Conservation (phyloP, 495 filamentous ascomycete species). For the Penicillium atrosanguineum region DNA sequence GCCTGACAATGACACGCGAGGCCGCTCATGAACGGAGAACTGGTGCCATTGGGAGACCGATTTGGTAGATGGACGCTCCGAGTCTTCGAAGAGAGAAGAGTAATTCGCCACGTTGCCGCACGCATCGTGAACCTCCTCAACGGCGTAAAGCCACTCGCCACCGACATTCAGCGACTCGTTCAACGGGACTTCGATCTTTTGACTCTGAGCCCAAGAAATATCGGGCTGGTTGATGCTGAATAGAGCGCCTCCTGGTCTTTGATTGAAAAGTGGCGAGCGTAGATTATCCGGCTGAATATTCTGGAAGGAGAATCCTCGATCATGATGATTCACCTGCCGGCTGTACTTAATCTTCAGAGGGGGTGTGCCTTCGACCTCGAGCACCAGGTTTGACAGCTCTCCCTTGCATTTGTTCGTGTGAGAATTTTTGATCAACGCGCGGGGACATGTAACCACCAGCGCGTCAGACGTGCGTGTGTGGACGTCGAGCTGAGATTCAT, state of each 20-base stretch:
- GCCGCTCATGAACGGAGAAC: conserved; percentile 85
- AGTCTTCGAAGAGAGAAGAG: conserved; percentile 50
- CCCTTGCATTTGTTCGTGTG: conserved; percentile 69
- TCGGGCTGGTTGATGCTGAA: conserved; percentile 52
- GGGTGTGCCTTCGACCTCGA: conserved; percentile 83
- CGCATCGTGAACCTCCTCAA: conserved; percentile 89
- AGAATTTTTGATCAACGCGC: conserved; percentile 64
- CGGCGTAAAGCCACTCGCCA: conserved; percentile 82
- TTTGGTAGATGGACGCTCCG: conserved; percentile 58
- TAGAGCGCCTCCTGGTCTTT: conserved; percentile 53
- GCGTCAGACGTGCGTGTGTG: conserved; percentile 69
- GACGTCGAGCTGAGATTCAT: conserved; percentile 91
- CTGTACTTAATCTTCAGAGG: conserved; percentile 93
- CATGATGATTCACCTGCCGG: conserved; percentile 70
- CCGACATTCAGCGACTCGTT: conserved; percentile 79
- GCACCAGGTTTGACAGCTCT: conserved; percentile 78
- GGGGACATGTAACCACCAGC: conserved; percentile 80
- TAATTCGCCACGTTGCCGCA: conserved; percentile 86
- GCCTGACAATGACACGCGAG: conserved; percentile 62
- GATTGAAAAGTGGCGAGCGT: conserved; percentile 65
- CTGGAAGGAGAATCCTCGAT: conserved; percentile 77
- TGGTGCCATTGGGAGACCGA: conserved; percentile 68
- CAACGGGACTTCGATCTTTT: conserved; percentile 71
- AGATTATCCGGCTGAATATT: conserved; percentile 88
- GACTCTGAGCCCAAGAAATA: conserved; percentile 75